A percentile compares a stretch with the other conserved stretches of the same genome.
Conservation (phyloP, 345 rosid genomes). For the Moringa oleifera region DNA sequence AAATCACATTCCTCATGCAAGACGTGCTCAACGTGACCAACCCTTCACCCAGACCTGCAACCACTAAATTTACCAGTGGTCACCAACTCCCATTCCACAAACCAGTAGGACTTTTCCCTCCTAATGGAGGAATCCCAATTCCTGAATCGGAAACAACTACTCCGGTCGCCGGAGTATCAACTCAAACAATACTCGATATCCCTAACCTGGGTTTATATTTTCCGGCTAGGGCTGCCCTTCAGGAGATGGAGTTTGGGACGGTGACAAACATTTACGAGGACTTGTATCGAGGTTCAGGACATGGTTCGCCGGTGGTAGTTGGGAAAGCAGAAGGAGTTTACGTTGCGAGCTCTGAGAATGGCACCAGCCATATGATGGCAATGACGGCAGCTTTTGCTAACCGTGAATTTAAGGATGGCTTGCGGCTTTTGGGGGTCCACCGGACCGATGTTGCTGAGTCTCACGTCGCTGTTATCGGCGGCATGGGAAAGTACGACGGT, state of each 20-base stretch:
- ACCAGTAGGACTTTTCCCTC: slow-evolving; percentile 45
- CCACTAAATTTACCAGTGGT: slow-evolving; percentile 19
- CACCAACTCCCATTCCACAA: slow-evolving; percentile 41
- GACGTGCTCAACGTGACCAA: slow-evolving; percentile 33
- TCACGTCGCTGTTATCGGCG: slow-evolving; percentile 52
- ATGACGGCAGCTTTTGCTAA: slow-evolving; percentile 28
- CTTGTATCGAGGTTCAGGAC: slow-evolving; percentile 14
- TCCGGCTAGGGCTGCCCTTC: slow-evolving; percentile 37
- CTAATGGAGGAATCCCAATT: slow-evolving; percentile 39
- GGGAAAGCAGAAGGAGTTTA: slow-evolving; percentile 49
- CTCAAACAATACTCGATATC: slow-evolving; percentile 26
- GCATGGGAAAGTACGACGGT: slow-evolving; percentile 34
- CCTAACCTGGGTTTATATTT: slow-evolving; percentile 26
- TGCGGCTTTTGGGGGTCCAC: slow-evolving; percentile 47
- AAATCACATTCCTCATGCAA: slow-evolving; percentile 44
- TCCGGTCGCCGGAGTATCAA: slow-evolving; percentile 13
- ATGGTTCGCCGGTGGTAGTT: slow-evolving; percentile 15
- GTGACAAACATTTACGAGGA: slow-evolving; percentile 32
- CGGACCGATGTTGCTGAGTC: slow-evolving; percentile 30
- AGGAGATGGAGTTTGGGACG: slow-evolving; percentile 41
- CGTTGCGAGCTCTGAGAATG: slow-evolving; percentile 45
- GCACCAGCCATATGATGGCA: slow-evolving; percentile 49
- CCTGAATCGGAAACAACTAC: slow-evolving; percentile 19
- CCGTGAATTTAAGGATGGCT: slow-evolving; percentile 22
- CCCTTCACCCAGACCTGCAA: slow-evolving; percentile 19